Conservation (phyloP, 2,329 filamentous ascomycete genomes). For the Dendryphion nanum region DNA sequence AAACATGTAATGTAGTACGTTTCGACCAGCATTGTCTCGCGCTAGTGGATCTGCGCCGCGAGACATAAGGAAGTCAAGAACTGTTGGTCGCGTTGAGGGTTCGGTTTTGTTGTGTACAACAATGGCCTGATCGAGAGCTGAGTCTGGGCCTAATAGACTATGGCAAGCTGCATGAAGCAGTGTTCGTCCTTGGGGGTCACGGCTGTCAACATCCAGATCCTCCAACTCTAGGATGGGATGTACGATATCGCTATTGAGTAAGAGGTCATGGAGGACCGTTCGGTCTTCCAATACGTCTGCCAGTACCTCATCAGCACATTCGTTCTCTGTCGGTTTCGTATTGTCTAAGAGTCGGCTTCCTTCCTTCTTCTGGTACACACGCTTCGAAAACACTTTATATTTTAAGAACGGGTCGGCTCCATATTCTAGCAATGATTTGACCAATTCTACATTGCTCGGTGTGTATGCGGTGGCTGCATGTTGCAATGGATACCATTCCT, state of each 20-base stretch:
- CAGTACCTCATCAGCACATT: background rate
- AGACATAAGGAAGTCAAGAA: constrained; percentile 4
- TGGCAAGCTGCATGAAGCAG: constrained; percentile 6
- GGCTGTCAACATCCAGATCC: constrained; percentile 5
- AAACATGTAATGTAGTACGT: constrained; percentile 11
- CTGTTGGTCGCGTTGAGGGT: background rate
- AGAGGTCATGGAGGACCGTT: constrained; percentile 8
- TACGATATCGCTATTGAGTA: constrained; percentile 2
- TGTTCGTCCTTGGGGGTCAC: constrained; percentile 7
- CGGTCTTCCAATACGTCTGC: background rate
- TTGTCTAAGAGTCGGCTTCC: too few species aligned
- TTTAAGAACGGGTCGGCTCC: constrained; percentile 6
- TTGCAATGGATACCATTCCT: background rate
- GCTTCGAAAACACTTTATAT: too few species aligned
- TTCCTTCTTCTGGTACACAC: too few species aligned
- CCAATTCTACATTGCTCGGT: background rate
- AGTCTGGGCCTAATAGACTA: background rate
- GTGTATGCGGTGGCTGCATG: background rate
- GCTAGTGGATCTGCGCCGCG: constrained; percentile 7
- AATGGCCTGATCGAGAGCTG: constrained; percentile 5
- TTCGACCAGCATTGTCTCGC: constrained; percentile 6
- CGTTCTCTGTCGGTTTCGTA: too few species aligned
- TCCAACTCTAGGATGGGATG: constrained; percentile 4
- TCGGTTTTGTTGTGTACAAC: background rate
- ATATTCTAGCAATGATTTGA: constrained; percentile 2